A percentile compares a stretch with the other conserved stretches of the same genome.
These are phyloP conservation scores for Rhodotorula babjevae DNA, from an alignment of 768 basidiomycete species.

Conservation along the genomic window DNA sequence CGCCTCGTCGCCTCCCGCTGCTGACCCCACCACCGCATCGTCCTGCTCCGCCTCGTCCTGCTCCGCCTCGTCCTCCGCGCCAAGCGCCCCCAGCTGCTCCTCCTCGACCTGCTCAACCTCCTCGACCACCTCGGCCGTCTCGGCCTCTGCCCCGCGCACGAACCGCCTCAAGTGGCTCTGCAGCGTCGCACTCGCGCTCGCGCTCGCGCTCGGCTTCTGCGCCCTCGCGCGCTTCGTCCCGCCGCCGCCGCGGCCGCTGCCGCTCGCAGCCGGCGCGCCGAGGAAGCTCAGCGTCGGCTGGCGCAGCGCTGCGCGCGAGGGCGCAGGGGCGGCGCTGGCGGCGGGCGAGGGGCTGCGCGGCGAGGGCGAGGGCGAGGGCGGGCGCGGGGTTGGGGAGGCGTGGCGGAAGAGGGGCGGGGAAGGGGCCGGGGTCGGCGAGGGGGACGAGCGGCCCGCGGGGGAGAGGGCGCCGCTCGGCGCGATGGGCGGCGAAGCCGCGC, in stretches of 20 bases:
- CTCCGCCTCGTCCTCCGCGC: neutral
- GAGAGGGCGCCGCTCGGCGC: neutral
- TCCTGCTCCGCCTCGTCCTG: neutral
- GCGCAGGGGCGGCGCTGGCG: no score
- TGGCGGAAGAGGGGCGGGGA: neutral
- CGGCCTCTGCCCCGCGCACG: neutral
- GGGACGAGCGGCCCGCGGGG: no score
- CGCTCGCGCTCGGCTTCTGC: conserved; percentile 35
- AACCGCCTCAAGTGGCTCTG: conserved; percentile 1
- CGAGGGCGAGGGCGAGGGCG: neutral
- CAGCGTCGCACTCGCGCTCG: no score
- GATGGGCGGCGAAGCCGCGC: neutral
- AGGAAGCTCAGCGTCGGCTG: conserved; percentile 8
- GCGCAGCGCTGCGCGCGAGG: neutral
- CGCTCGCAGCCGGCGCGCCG: neutral
- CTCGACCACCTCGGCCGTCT: conserved; percentile 26
- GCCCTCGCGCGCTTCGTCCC: neutral
- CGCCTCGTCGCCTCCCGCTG: neutral
- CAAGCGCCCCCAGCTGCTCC: neutral
- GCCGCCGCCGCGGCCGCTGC: neutral
- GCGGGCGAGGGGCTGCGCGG: neutral
- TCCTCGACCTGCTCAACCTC: conserved; percentile 27
- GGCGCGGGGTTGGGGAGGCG: neutral
- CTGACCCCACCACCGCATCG: neutral
- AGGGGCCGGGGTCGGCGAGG: neutral